Conservation (phyloP, 2,329 filamentous ascomycete species). For the Aureobasidium sp. region DNA sequence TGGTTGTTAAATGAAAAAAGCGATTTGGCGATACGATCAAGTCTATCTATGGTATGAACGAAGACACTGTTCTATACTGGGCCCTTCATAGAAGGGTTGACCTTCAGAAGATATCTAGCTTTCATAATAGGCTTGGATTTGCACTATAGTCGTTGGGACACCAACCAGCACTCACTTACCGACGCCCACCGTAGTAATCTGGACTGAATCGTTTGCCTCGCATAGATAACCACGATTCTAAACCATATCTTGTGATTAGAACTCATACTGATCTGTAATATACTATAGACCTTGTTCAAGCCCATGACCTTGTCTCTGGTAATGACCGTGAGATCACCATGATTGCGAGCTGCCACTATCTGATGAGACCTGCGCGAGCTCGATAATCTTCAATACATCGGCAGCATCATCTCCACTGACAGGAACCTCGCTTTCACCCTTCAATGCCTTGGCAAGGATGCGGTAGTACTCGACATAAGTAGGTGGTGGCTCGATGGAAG, state of each 20-base stretch:
- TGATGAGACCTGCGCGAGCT: constrained; percentile 50
- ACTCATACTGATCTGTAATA: no score
- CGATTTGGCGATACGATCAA: constrained; percentile 63
- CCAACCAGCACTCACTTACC: constrained; percentile 71
- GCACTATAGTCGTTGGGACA: constrained; percentile 83
- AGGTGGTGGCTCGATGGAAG: constrained; percentile 52
- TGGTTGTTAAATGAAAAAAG: no score
- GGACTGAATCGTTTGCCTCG: constrained; percentile 70
- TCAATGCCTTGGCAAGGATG: constrained; percentile 45
- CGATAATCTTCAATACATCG: constrained; percentile 50
- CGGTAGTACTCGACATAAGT: constrained; percentile 66
- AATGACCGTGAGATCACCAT: background rate
- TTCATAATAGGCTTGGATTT: constrained; percentile 92
- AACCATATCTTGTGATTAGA: no score
- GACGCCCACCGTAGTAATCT: constrained; percentile 75
- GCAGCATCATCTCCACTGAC: constrained; percentile 48
- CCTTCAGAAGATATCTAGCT: constrained; percentile 67
- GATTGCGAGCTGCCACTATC: constrained; percentile 41
- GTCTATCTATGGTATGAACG: constrained; percentile 71
- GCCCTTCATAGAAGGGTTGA: constrained; percentile 85
- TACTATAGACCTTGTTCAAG: no score
- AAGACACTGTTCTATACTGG: constrained; percentile 81
- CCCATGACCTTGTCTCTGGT: no score
- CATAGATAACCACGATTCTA: background rate
- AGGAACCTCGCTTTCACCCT: constrained; percentile 46